These are phyloP conservation scores for Zarea fungicola DNA, from an alignment of 2,329 filamentous ascomycete species.

Conservation along the genomic window DNA sequence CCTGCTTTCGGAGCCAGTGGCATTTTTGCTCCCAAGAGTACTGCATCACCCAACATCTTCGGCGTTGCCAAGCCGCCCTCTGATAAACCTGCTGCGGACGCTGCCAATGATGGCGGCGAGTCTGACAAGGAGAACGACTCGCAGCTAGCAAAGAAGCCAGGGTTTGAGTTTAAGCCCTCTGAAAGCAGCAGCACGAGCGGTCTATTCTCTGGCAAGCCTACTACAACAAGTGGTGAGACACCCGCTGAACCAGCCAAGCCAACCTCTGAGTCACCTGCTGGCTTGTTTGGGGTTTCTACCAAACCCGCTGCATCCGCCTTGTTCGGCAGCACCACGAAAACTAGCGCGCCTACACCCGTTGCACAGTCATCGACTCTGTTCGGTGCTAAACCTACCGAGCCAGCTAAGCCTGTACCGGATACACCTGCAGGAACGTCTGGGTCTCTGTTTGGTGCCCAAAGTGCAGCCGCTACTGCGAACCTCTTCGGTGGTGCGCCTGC, in stretches of 20 bases:
- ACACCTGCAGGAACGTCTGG: slow-evolving; percentile 18
- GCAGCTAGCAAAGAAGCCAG: slow-evolving; percentile 28
- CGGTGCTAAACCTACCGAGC: slow-evolving; percentile 26
- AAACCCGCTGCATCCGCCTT: slow-evolving; percentile 21
- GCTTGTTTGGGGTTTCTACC: slow-evolving; percentile 21
- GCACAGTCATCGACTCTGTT: slow-evolving; percentile 30
- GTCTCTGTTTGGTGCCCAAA: slow-evolving; percentile 28
- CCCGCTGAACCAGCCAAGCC: slow-evolving; percentile 23
- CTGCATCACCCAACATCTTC: slow-evolving; percentile 30
- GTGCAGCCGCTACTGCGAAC: slow-evolving; percentile 17
- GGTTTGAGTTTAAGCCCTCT: slow-evolving; percentile 28
- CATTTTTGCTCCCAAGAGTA: slow-evolving; percentile 33
- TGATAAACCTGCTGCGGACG: slow-evolving; percentile 21
- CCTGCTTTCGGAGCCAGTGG: slow-evolving; percentile 23
- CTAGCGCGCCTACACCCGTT: slow-evolving; percentile 23
- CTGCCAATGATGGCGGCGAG: slow-evolving; percentile 32
- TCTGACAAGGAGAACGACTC: slow-evolving; percentile 42
- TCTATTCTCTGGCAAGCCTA: slow-evolving; percentile 30
- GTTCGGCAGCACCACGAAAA: slow-evolving; percentile 21
- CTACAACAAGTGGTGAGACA: slow-evolving; percentile 23
- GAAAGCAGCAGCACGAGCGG: slow-evolving; percentile 15
- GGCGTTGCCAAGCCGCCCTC: slow-evolving; percentile 29
- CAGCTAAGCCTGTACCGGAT: slow-evolving; percentile 15
- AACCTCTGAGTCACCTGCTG: slow-evolving; percentile 17
- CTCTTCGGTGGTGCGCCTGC: slow-evolving; percentile 27